Evolutionary conservation across 2,329 filamentous ascomycete genomes (phyloP), one percentile per base, ranked within the genome.

Genomic region (Cladophialophora exuberans): DNA sequence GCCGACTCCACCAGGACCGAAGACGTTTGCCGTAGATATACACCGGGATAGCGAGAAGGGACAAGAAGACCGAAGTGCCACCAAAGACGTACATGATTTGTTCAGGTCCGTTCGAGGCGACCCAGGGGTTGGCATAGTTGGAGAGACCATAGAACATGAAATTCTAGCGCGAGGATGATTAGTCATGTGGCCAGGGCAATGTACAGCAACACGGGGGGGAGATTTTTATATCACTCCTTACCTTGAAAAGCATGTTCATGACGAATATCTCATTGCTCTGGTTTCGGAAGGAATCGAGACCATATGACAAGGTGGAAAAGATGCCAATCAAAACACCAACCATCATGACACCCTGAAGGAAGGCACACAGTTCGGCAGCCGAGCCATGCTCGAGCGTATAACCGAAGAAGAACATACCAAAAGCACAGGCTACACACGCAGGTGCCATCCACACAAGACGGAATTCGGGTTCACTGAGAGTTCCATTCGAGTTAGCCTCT

Each of bases 1-100:
- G 50, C 20, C 59, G 31, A 7, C 49, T 44, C 59, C 59, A 62
- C 59, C 59, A 62, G 46, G 53, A 57, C 17, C 59, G 45, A 23
- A 62, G 42, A 18, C 59, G 57, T 52, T 65, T 65, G 26, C 64
- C 65, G 54, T 55, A 67, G 4, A 67, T 59, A 36, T 68, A 68
- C n/a, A 67, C 61, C 13, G 62, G 65, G 9, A 68, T 54, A 10
- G 62, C 62, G 25, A 65, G 35, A 25, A 65, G 49, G 15, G 59
- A 60, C 26, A 67, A 38, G 51, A 63, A 62, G n/a, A 65, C 31
- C 38, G 63, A 65, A 3, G 63, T 67, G 9, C 64, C 66, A 26
- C 65, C 66, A 41, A 67, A 67, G 17, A 67, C 62, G 28, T 62
- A 66, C 64, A 68, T 66, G 57, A 67, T 66, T 50, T 65, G 48